Evolutionary conservation across 768 basidiomycete genomes (phyloP).

Genomic region (Paxillus rubicundulus): DNA sequence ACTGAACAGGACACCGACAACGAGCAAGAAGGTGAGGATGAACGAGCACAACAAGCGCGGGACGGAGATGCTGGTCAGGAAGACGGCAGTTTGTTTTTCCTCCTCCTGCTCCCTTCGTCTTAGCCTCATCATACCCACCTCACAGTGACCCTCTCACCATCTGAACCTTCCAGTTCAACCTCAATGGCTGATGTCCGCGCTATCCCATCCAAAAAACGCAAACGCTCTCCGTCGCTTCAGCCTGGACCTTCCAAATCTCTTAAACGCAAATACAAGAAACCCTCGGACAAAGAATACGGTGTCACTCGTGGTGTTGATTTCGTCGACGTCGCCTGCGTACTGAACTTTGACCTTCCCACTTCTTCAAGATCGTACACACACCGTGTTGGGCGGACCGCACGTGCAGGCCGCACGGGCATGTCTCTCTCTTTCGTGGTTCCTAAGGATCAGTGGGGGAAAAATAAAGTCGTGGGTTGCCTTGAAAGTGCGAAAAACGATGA

Average conservation of each 20-base stretch:
- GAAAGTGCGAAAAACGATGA: slow-evolving; percentile 76
- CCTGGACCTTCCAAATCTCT: slow-evolving; percentile 38
- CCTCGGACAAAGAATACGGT: slow-evolving; percentile 77
- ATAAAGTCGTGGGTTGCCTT: slow-evolving; percentile 68
- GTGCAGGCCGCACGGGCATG: slow-evolving; percentile 92
- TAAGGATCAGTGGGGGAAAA: slow-evolving; percentile 62
- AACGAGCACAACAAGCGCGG: slow-evolving; percentile 12
- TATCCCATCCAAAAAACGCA: slow-evolving; percentile 51
- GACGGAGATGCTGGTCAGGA: background rate
- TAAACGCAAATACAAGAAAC: slow-evolving; percentile 53
- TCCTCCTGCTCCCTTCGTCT: background rate
- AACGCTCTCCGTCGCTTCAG: slow-evolving; percentile 45
- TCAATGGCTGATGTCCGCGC: slow-evolving; percentile 7
- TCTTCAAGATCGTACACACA: slow-evolving; percentile 90
- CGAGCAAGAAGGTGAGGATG: slow-evolving; percentile 41
- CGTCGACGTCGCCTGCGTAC: slow-evolving; percentile 91
- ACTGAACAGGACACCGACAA: slow-evolving; percentile 50
- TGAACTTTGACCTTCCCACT: slow-evolving; percentile 97
- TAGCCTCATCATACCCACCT: slow-evolving; percentile 26
- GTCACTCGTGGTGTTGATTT: slow-evolving; percentile 97
- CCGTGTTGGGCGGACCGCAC: slow-evolving; percentile 93
- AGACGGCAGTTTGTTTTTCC: slow-evolving; percentile 31
- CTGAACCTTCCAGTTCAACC: slow-evolving; percentile 26
- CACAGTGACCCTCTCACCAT: slow-evolving; percentile 57
- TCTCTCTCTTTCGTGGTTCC: slow-evolving; percentile 87